A percentile compares a stretch with the other conserved stretches of the same genome.
These are phyloP conservation scores for Neofusicoccum kwambonambiense DNA, from an alignment of 2,329 filamentous ascomycete genomes.

Conservation along the genomic window DNA sequence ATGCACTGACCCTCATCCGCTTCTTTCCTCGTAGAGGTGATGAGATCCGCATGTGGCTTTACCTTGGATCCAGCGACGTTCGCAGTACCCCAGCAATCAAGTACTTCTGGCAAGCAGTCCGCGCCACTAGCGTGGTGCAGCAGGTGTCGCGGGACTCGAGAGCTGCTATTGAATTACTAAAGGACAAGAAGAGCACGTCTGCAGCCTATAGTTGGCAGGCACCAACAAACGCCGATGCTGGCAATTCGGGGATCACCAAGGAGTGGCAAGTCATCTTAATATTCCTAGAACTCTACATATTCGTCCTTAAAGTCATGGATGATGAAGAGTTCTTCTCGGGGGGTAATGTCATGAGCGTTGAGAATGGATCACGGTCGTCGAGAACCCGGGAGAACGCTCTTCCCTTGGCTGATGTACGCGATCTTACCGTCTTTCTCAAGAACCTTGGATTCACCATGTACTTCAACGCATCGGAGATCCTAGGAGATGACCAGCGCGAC, in stretches of 20 bases:
- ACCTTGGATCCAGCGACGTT: conserved; percentile 65
- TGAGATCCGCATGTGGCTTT: conserved; percentile 93
- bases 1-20: conserved; percentile 78
- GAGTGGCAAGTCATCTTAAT: conserved; percentile 89
- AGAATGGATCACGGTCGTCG: neutral
- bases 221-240: conserved; percentile 25
- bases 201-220: conserved; percentile 30
- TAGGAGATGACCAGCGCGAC: conserved; percentile 45
- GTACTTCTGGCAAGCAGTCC: conserved; percentile 78
- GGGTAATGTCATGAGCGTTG: conserved; percentile 27
- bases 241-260: conserved; percentile 40
- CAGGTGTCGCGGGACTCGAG: conserved; percentile 58
- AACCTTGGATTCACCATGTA: conserved; percentile 87
- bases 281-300: conserved; percentile 92
- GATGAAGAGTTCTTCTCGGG: conserved; percentile 89
- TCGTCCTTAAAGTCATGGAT: conserved; percentile 87
- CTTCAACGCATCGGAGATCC: conserved; percentile 72
- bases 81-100: conserved; percentile 63
- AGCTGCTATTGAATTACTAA: conserved; percentile 58
- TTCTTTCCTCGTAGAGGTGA: conserved; percentile 81
- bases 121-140: conserved; percentile 56
- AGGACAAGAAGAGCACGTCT: conserved; percentile 40
- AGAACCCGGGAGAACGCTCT: conserved; percentile 62
- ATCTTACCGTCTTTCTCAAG: conserved; percentile 80
- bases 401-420: conserved; percentile 66